Evolutionary conservation across 306 rosid species (phyloP), one percentile per base, ranked within the genome.

Genomic region (Gleditsia sinensis): DNA sequence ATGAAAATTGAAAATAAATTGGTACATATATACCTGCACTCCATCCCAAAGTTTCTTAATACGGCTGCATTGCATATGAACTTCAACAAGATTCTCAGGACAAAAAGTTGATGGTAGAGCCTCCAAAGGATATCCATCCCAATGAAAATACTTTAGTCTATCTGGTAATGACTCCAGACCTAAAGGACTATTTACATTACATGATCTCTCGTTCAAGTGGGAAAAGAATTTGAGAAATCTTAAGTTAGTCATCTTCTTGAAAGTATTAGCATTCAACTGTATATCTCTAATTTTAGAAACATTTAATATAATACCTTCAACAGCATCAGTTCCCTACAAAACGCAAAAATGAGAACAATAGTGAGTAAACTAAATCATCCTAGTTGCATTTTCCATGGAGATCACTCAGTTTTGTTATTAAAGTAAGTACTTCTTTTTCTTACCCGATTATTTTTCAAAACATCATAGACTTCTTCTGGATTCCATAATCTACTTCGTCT

Each of bases 381-480:
- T 61, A 25, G 49, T 7, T 17, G 4, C 48, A 20, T 16, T 24
- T 28, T 32, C 9, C 10, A 17, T 2, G 9, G 0, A 30, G 0
- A 12, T 49, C 34, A 49, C 7, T 30, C 13, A 17, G 28, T 10
- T 2, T 10, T 23, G 2, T 1, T 17, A 34, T 16, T 9, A 14
- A 46, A 7, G 17, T 6, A 30, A 16, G 9, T 50, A 2, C 4
- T 30, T 40, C 14, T 42, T 40, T 71, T 12, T 9, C 78, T 54
- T 81, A 81, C 83, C 65, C 7, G 9, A 3, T 81, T 46, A 20
- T 75, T 45, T 55, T 62, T 55, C 11, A 83, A 13, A 7, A 83
- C 69, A 37, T 68, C 40, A 39, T 62, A 69, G 54, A 83, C 39
- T 33, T 78, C 86, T 1, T 74, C 24, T 16, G 36, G 33, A 46